Evolutionary conservation across 2,329 filamentous ascomycete species (phyloP).

Genomic region (Botryosphaeria dothidea): DNA sequence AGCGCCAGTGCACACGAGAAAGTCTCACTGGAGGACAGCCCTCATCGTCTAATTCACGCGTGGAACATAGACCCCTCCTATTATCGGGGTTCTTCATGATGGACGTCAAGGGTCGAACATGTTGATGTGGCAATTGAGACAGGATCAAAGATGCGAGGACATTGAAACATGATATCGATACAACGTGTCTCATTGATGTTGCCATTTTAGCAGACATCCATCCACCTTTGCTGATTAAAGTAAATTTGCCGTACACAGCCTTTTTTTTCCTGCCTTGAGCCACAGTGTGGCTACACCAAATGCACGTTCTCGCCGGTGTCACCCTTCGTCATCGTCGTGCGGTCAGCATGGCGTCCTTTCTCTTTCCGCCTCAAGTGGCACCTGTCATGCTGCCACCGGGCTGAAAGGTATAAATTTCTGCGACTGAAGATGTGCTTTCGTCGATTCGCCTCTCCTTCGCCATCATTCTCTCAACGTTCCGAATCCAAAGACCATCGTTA

Average conservation of each 20-base stretch:
- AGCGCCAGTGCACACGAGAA: not conserved
- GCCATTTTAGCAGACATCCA: not conserved
- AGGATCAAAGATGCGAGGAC: not conserved
- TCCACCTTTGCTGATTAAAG: not conserved
- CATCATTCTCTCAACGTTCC: too few relatives aligned
- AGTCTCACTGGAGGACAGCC: not conserved
- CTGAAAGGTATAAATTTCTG: not conserved
- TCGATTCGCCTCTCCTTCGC: too few relatives aligned
- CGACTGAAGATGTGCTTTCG: not conserved
- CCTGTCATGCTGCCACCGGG: not conserved
- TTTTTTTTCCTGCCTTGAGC: not conserved
- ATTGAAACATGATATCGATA: not conserved
- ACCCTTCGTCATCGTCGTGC: not conserved
- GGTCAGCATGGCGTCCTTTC: not conserved
- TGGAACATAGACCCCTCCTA: not conserved
- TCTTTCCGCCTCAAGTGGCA: not conserved
- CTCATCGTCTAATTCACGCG: not conserved
- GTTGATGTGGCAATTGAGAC: conserved; percentile 4
- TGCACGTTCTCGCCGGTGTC: not conserved
- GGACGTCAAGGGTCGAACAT: not conserved
- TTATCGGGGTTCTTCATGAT: not conserved
- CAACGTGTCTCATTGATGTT: not conserved
- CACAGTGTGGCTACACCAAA: not conserved
- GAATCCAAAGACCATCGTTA: too few relatives aligned
- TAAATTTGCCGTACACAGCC: not conserved